phyloP scores from a whole-genome alignment of 805 yeast species.

The Candida schatavii region DNA sequence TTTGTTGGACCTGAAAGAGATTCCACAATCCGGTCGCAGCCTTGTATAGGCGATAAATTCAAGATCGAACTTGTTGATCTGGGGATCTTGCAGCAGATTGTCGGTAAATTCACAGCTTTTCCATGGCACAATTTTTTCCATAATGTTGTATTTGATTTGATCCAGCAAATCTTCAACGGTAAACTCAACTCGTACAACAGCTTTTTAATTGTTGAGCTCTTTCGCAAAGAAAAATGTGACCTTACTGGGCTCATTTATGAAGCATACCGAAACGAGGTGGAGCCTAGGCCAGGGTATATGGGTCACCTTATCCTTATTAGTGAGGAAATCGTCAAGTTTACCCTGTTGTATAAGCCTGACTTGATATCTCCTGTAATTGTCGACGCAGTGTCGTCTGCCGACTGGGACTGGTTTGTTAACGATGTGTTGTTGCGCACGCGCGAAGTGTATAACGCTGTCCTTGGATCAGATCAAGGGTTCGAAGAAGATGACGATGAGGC shows the following conservation, averaged over 20 bases:
- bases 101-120: constrained; percentile 71
- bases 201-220: constrained; percentile 34
- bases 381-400: constrained; percentile 44
- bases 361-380: constrained; percentile 53
- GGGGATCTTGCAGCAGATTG: constrained; percentile 62
- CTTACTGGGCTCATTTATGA: constrained; percentile 27
- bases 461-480: constrained; percentile 42
- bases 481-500: constrained; percentile 34
- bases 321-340: constrained; percentile 92
- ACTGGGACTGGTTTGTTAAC: constrained; percentile 52
- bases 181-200: constrained; percentile 83
- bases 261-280: constrained; percentile 24
- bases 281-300: constrained; percentile 85
- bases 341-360: constrained; percentile 58
- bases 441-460: constrained; percentile 54
- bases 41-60: constrained; percentile 83
- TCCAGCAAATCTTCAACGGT: constrained; percentile 93
- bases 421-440: constrained; percentile 49
- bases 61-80: constrained; percentile 81
- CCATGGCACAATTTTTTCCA: constrained; percentile 98
- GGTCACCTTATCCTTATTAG: constrained; percentile 94
- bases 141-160: constrained; percentile 93
- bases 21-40: constrained; percentile 40
- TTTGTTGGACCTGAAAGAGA: constrained; percentile 39
- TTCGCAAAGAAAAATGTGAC: constrained; percentile 17